These are phyloP conservation scores for Abortiporus biennis DNA, from an alignment of 1,284 basidiomycete species.

Conservation along the genomic window DNA sequence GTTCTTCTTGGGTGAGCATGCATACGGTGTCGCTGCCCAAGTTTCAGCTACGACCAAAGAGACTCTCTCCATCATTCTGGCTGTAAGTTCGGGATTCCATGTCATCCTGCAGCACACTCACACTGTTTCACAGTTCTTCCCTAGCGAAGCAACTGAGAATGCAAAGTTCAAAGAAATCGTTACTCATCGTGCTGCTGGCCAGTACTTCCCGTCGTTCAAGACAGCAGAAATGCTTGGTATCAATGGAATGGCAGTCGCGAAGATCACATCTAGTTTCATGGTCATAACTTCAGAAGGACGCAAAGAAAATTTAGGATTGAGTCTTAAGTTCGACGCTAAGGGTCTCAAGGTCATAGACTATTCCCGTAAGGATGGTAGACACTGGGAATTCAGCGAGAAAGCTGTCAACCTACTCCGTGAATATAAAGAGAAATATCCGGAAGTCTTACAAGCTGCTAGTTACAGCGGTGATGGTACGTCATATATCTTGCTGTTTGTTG, in stretches of 20 bases:
- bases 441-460: slow-evolving; percentile 72
- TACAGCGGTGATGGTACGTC: slow-evolving; percentile 40
- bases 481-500: background rate
- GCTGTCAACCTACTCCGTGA: slow-evolving; percentile 77
- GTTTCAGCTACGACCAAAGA: slow-evolving; percentile 66
- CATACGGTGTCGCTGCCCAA: slow-evolving; percentile 93
- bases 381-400: slow-evolving; percentile 94
- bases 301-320: slow-evolving; percentile 90
- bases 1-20: slow-evolving; percentile 92
- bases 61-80: slow-evolving; percentile 73
- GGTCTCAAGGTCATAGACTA: slow-evolving; percentile 95
- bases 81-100: slow-evolving; percentile 43
- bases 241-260: slow-evolving; percentile 73
- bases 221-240: slow-evolving; percentile 69
- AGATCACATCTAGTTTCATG: slow-evolving; percentile 92
- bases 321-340: slow-evolving; percentile 96
- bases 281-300: slow-evolving; percentile 68
- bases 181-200: slow-evolving; percentile 41
- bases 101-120: background rate
- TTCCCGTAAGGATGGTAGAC: slow-evolving; percentile 75
- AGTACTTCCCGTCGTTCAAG: slow-evolving; percentile 75
- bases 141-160: slow-evolving; percentile 73
- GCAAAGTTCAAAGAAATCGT: slow-evolving; percentile 73
- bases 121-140: slow-evolving; percentile 75
- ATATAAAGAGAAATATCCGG: slow-evolving; percentile 82